These are phyloP conservation scores for Clonostachys chloroleuca DNA, from an alignment of 2,329 filamentous ascomycete genomes.

Conservation along the genomic window DNA sequence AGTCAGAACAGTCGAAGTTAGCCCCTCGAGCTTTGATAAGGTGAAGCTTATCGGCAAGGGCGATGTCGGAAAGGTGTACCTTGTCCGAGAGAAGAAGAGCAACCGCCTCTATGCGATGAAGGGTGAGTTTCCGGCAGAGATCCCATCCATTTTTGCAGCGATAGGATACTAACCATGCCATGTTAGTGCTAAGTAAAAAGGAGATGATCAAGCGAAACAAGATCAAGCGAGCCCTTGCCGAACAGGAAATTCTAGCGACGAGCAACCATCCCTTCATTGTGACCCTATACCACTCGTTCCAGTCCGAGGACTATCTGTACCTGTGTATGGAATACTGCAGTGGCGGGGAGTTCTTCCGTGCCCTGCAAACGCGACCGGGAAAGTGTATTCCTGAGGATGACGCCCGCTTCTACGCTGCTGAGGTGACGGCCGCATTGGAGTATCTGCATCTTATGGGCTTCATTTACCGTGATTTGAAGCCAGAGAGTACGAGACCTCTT, in stretches of 20 bases:
- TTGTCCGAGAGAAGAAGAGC: constrained; percentile 98
- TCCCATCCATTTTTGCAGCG: background rate
- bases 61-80: constrained; percentile 96
- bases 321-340: constrained; percentile 99
- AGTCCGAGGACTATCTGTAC: constrained; percentile 97
- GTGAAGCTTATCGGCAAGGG: constrained; percentile 99
- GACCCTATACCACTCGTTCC: constrained; percentile 97
- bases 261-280: constrained; percentile 99
- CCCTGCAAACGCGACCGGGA: constrained; percentile 90
- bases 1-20: constrained; percentile 93
- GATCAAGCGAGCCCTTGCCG: constrained; percentile 95
- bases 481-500: constrained; percentile 74
- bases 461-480: constrained; percentile 96
- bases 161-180: constrained; percentile 23
- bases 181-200: constrained; percentile 91
- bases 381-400: constrained; percentile 98
- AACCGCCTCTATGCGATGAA: constrained; percentile 97
- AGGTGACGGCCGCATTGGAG: constrained; percentile 93
- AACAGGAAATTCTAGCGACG: constrained; percentile 96
- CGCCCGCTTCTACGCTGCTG: constrained; percentile 93
- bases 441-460: constrained; percentile 99
- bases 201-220: constrained; percentile 99
- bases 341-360: constrained; percentile 96
- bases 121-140: constrained; percentile 49
- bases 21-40: constrained; percentile 95